Evolutionary conservation across 805 yeast genomes (phyloP), one percentile per base, ranked within the genome.

Genomic region (Lipomyces lipofer): DNA sequence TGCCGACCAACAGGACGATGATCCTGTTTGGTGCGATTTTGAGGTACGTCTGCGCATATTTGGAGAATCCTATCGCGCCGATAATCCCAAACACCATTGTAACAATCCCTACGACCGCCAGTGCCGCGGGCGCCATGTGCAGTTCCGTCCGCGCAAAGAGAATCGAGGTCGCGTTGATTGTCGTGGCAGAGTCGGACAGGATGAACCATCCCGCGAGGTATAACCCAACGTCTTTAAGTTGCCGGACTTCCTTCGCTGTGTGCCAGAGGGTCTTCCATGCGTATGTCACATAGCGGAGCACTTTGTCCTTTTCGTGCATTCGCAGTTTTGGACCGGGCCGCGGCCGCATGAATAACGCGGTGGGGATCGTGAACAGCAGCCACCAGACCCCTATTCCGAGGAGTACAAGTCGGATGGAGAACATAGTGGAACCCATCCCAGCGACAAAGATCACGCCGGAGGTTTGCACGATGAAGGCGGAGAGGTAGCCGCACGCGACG

Each of bases 131-230:
- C 2, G 79, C 71, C 94, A 86, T 87, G 38, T 76, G 73, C 24
- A 86, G 69, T 57, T 86, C 85, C 0, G 87, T 79, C 49, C 83
- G 82, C 1, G 94, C 88, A 71, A 86, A 86, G 35, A 86, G 66
- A 28, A 87, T 81, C 0, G 94, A 92, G 0, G 94, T 84, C 0
- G 90, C 83, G 66, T 86, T 86, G 52, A 86, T 86, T 0, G 94
- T 87, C 1, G 91, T 85, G 9, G 85, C 71, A 0, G 89, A 83
- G 65, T 87, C 95, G 19, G 88, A 81, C 2, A 86, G 73, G 42
- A 87, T 76, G 62, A 86, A 86, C 95, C 95, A 86, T 1, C 88
- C 90, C 0, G 80, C 45, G 8, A 86, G 69, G 60, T 84, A 86
- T 10, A 80, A 76, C n/a, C 80, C 73, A 17, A 87, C 86, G 62